Evolutionary conservation across 805 yeast species (phyloP).

Genomic region (Ogataea ramenticola): DNA sequence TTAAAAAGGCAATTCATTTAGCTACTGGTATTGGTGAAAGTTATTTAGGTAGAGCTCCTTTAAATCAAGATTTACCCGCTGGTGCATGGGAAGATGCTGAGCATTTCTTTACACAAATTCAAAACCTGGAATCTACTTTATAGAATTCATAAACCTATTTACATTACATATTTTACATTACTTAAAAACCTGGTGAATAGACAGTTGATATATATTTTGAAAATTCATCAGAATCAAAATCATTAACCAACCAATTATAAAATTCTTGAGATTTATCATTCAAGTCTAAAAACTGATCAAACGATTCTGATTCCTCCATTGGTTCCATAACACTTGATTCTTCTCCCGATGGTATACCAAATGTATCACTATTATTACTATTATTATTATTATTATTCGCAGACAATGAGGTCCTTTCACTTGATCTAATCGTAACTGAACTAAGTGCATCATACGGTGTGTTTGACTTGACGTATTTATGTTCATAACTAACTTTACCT

Average conservation of each 20-base stretch:
- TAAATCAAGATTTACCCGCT: slow-evolving; percentile 30
- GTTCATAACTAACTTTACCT: no score
- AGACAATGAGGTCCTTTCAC: not conserved
- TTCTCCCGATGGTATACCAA: no score
- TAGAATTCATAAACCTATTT: not conserved
- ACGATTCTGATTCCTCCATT: no score
- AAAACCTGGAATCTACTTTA: slow-evolving; percentile 7
- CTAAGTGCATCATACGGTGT: not conserved
- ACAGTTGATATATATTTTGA: not conserved
- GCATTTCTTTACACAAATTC: slow-evolving; percentile 6
- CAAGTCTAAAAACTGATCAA: not conserved
- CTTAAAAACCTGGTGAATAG: not conserved
- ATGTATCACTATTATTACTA: no score
- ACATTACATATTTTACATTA: no score
- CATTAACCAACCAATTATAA: not conserved
- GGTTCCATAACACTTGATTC: no score
- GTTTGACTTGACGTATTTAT: no score
- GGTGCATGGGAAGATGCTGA: slow-evolving; percentile 21
- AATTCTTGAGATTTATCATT: not conserved
- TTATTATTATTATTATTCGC: no score
- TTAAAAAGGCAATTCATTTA: slow-evolving; percentile 34
- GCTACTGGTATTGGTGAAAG: slow-evolving; percentile 37
- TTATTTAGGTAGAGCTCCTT: slow-evolving; percentile 39
- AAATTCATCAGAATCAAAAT: not conserved
- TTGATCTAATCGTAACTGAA: not conserved